phyloP scores from a whole-genome alignment of 352 stramenopile genomes.

The Pythium vanterpoolii region DNA sequence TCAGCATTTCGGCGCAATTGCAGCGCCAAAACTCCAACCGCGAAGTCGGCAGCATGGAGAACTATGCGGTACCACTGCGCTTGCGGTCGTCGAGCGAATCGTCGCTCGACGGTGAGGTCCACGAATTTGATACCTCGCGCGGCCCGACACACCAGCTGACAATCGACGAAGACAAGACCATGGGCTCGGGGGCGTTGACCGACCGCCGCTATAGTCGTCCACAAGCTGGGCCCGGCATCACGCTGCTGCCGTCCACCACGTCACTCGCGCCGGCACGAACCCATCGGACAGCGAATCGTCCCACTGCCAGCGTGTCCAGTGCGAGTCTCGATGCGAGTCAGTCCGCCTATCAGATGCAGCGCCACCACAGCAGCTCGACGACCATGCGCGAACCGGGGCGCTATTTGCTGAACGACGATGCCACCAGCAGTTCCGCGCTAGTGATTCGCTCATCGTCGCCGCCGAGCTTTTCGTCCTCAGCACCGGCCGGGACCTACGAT shows the following conservation, averaged over 20 bases:
- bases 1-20: constrained; percentile 11
- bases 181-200: background rate
- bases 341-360: background rate
- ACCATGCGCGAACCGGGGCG: background rate
- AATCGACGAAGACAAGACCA: background rate
- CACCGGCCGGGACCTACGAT: constrained; percentile 6
- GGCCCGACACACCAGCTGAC: background rate
- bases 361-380: background rate
- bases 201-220: too few species aligned
- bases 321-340: too few species aligned
- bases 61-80: background rate
- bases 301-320: too few species aligned
- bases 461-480: background rate
- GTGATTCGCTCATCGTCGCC: constrained; percentile 2
- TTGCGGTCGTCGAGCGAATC: constrained; percentile 10
- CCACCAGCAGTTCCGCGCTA: too few species aligned
- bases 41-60: background rate
- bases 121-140: background rate
- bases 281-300: too few species aligned
- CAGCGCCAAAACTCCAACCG: constrained; percentile 12
- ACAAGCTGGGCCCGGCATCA: background rate
- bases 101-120: background rate
- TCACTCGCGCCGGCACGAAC: background rate
- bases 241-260: background rate
- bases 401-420: background rate